These are phyloP conservation scores for Pseudocercospora pini-densiflorae DNA, from an alignment of 2,329 filamentous ascomycete species.

Conservation along the genomic window DNA sequence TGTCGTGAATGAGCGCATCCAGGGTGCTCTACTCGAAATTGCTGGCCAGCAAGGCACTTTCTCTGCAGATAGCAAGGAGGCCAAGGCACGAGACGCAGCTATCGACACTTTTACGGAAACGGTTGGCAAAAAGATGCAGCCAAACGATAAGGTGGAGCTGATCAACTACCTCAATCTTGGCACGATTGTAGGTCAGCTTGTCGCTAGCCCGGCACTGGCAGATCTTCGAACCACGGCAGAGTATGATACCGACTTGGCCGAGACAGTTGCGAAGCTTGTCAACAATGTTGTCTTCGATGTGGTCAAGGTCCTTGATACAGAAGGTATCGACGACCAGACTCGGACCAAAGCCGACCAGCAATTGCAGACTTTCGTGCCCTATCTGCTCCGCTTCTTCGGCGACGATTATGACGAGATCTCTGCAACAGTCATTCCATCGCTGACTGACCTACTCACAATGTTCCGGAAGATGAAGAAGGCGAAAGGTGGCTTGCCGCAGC, in stretches of 20 bases:
- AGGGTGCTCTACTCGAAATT: conserved; percentile 82
- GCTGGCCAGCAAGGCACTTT: conserved; percentile 71
- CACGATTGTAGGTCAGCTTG: conserved; percentile 82
- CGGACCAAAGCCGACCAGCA: conserved; percentile 78
- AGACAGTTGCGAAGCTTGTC: conserved; percentile 92
- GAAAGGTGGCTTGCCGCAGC: conserved; percentile 66
- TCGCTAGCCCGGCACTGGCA: conserved; percentile 78
- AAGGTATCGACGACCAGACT: conserved; percentile 64
- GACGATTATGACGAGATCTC: conserved; percentile 99
- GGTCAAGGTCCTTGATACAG: conserved; percentile 81
- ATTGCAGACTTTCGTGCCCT: conserved; percentile 81
- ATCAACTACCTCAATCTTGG: conserved; percentile 88
- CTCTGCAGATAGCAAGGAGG: conserved; percentile 61
- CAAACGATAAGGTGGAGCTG: conserved; percentile 90
- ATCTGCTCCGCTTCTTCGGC: conserved; percentile 90
- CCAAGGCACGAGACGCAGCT: conserved; percentile 85
- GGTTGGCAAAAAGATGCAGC: conserved; percentile 96
- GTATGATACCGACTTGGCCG: conserved; percentile 94
- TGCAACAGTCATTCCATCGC: conserved; percentile 89
- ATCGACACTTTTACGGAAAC: conserved; percentile 96
- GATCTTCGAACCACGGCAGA: conserved; percentile 79
- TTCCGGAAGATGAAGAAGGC: conserved; percentile 75
- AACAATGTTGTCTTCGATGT: conserved; percentile 89
- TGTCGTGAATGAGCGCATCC: conserved; percentile 87
- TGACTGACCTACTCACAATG: conserved; percentile 90